Evolutionary conservation across 169 alveolate genomes (phyloP), one percentile per base, ranked within the genome.

Genomic region (Eimeria acervulina): DNA sequence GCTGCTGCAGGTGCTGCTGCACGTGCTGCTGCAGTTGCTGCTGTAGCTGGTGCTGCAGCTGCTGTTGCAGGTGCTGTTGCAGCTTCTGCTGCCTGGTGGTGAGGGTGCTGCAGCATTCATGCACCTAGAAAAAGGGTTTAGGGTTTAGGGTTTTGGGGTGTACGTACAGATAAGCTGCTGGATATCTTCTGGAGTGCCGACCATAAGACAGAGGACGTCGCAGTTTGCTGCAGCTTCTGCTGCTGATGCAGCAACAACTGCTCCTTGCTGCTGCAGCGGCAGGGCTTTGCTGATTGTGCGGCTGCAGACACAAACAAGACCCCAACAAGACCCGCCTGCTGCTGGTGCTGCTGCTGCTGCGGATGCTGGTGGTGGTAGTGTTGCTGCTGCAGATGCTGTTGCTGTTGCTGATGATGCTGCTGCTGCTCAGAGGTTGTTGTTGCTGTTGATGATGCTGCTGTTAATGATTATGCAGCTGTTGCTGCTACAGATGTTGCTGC

Each of bases 141-240:
- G 59, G 59, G 59, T 51, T 51, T 51, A 51, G 0, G 59, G 6
- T 23, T 40, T 8, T 84, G 40, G 51, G 44, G 44, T 52, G 28
- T 89, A 68, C 87, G 40, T 33, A 89, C 95, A 51, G 26, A 74
- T n/a, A 23, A 51, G 91, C 66, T 97, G 84, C 95, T 97, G 97
- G 26, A 98, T 98, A 87, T 98, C 99, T 40, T 96, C 94, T 17
- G 99, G 99, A 68, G 96, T 97, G 6, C 99, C 99, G 0, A 98
- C 97, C 98, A 98, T 98, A 23, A 97, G 52, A 95, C 98, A 98
- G 10, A 98, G 96, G 26, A 95, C 96, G 85, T 98, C 98, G 38
- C 97, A 88, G 7, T 95, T 17, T 51, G 59, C 59, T 51, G 59
- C 59, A 12, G 15, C 59, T 51, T 51, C 59, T 51, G 59, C 59